phyloP scores from a whole-genome alignment of 768 basidiomycete genomes.

The Leucogyrophana mollusca region DNA sequence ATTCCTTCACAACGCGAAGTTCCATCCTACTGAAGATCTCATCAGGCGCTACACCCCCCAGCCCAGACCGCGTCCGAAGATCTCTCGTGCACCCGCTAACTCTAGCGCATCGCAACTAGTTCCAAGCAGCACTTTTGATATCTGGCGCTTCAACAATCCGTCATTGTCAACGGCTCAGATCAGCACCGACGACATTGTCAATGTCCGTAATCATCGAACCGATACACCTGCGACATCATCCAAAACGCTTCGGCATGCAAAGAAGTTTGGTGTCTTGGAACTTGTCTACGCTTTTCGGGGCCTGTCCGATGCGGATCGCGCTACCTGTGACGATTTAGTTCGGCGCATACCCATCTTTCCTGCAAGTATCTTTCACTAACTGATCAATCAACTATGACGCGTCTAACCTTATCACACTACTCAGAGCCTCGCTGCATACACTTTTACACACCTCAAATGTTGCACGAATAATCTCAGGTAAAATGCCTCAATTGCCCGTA shows the following conservation, averaged over 20 bases:
- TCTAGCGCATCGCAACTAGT: too few relatives aligned
- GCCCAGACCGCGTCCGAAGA: too few relatives aligned
- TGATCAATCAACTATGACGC: neutral
- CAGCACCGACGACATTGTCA: slow-evolving; percentile 20
- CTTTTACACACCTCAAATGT: slow-evolving; percentile 25
- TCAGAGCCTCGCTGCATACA: slow-evolving; percentile 20
- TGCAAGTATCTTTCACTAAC: slow-evolving; percentile 5
- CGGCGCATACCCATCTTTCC: slow-evolving; percentile 18
- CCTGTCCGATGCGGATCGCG: slow-evolving; percentile 12
- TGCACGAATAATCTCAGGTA: slow-evolving; percentile 8
- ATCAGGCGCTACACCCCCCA: too few relatives aligned
- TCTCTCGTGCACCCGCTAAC: too few relatives aligned
- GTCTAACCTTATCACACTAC: too few relatives aligned
- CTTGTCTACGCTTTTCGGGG: slow-evolving; percentile 15
- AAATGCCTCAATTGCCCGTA: too few relatives aligned
- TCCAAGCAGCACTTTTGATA: too few relatives aligned
- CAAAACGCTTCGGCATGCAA: slow-evolving; percentile 16
- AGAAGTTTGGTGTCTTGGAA: slow-evolving; percentile 18
- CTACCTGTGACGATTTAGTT: slow-evolving; percentile 15
- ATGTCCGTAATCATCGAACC: slow-evolving; percentile 21
- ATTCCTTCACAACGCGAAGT: too few relatives aligned
- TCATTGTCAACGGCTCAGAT: slow-evolving; percentile 11
- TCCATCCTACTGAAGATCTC: too few relatives aligned
- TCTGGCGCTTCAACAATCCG: too few relatives aligned
- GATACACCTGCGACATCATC: slow-evolving; percentile 21